A percentile compares a stretch with the other conserved stretches of the same genome.
phyloP scores from a whole-genome alignment of 208 protist species.

The Acanthamoeba royreba region DNA sequence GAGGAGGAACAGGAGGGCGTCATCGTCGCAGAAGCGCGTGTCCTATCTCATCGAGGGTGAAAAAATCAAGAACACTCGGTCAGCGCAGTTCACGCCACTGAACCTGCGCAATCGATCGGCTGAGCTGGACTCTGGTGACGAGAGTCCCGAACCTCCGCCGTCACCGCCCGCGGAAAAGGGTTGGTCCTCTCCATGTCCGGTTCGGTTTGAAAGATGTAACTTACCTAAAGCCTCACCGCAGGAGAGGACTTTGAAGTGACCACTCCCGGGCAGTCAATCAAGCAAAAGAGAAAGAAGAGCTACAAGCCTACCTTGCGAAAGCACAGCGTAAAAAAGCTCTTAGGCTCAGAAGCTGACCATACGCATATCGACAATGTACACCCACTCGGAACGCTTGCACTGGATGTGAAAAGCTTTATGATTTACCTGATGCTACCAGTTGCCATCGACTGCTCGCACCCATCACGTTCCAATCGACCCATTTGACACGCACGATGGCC shows the following conservation, averaged over 20 bases:
- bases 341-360: no score
- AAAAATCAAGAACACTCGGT: no score
- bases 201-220: neutral
- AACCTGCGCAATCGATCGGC: neutral
- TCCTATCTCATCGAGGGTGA: neutral
- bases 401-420: no score
- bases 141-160: neutral
- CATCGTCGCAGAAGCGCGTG: neutral
- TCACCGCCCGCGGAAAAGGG: neutral
- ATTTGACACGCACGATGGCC: no score
- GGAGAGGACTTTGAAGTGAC: neutral
- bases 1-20: neutral
- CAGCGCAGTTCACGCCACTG: neutral
- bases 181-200: neutral
- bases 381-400: no score
- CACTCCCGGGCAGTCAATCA: neutral
- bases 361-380: no score
- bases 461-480: no score
- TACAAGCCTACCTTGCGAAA: neutral
- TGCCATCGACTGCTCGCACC: no score
- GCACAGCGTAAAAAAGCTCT: neutral
- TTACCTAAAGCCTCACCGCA: neutral
- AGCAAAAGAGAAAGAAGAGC: neutral
- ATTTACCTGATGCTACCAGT: no score
- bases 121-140: neutral